Evolutionary conservation across 306 rosid species (phyloP).

Genomic region (Trichosanthes cucumerina): DNA sequence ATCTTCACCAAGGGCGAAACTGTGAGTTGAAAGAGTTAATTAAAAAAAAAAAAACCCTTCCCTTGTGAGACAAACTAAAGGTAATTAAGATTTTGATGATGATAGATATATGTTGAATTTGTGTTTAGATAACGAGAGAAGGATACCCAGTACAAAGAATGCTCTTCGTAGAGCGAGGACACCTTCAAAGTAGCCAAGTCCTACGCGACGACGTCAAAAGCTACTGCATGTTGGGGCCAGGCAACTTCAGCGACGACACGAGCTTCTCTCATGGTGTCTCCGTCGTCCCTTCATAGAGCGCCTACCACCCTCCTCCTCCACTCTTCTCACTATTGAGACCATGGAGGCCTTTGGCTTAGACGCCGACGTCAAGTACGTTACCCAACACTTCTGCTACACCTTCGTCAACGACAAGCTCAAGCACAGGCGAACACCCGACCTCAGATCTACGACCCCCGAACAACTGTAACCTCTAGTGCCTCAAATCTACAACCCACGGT

Average conservation of each 20-base stretch:
- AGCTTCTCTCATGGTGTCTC: constrained; percentile 86
- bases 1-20: constrained; percentile 90
- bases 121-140: constrained; percentile 54
- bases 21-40: too few species aligned
- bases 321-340: constrained; percentile 65
- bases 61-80: too few species aligned
- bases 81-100: neutral
- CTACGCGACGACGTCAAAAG: constrained; percentile 82
- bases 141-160: constrained; percentile 93
- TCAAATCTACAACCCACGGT: too few species aligned
- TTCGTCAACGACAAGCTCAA: constrained; percentile 79
- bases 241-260: constrained; percentile 91
- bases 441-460: constrained; percentile 90
- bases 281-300: constrained; percentile 69
- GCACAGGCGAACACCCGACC: constrained; percentile 79
- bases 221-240: constrained; percentile 89
- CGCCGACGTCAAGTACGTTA: constrained; percentile 70
- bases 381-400: constrained; percentile 88
- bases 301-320: constrained; percentile 67
- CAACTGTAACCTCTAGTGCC: too few species aligned
- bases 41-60: too few species aligned
- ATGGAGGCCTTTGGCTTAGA: constrained; percentile 83
- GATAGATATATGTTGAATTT: neutral
- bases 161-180: constrained; percentile 89
- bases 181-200: constrained; percentile 79